These are phyloP conservation scores for Phialemoniopsis sp. DNA, from an alignment of 2,329 filamentous ascomycete genomes.

Conservation along the genomic window DNA sequence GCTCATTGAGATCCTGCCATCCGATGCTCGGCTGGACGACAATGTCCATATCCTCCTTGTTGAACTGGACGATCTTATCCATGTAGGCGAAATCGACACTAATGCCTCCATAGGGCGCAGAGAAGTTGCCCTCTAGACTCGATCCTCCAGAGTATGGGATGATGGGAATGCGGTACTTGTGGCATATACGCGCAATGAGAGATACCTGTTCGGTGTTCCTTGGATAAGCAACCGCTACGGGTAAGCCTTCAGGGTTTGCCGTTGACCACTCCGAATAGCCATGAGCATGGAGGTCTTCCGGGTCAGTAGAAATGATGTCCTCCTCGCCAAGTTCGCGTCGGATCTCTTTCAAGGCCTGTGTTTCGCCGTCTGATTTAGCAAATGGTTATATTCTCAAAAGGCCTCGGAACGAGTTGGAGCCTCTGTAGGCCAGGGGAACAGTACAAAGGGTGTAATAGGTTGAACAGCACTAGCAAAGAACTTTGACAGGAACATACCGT, in stretches of 20 bases:
- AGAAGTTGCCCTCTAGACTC: slow-evolving; percentile 86
- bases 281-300: slow-evolving; percentile 56
- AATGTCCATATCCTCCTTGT: slow-evolving; percentile 87
- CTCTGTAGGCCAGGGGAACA: no score
- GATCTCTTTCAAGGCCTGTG: slow-evolving; percentile 52
- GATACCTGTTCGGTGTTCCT: slow-evolving; percentile 58
- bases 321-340: slow-evolving; percentile 38
- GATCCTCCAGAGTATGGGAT: slow-evolving; percentile 84
- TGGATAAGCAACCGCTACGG: slow-evolving; percentile 62
- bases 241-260: slow-evolving; percentile 54
- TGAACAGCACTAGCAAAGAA: no score
- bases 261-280: slow-evolving; percentile 68
- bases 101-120: slow-evolving; percentile 79
- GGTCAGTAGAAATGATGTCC: slow-evolving; percentile 58
- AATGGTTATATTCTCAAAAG: background rate
- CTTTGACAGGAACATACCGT: slow-evolving; percentile 20
- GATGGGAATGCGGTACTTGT: slow-evolving; percentile 77
- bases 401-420: background rate
- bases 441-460: no score
- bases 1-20: slow-evolving; percentile 86
- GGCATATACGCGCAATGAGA: slow-evolving; percentile 62
- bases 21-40: slow-evolving; percentile 87
- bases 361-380: background rate
- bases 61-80: slow-evolving; percentile 75
- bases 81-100: slow-evolving; percentile 88